Evolutionary conservation across 2,329 filamentous ascomycete species (phyloP), one percentile per base, ranked within the genome.

Genomic region (Microdochium paspali): DNA sequence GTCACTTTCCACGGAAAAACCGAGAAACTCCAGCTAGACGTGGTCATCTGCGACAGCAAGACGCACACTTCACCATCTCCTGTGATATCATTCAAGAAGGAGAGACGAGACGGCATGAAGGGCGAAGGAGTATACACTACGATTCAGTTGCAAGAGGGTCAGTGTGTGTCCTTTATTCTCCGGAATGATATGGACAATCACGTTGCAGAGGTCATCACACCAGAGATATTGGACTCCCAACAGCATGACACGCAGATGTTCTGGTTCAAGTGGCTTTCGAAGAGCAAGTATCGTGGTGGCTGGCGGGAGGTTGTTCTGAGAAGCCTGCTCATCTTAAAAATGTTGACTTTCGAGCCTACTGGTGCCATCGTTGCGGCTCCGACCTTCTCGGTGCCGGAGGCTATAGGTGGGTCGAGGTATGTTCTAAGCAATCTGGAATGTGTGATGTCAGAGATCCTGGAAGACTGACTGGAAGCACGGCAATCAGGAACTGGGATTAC

Each of bases 291-390:
- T 62, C 80, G 78, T 49, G 85, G 85, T 4, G 76, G 80, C 28
- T 90, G 85, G 77, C 73, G 82, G 46, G 84, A 89, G 61, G 80
- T 85, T 2, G 82, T 90, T 5, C 72, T 74, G 24, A 73, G 85
- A 47, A 88, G 84, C 58, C 66, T 90, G 45, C 77, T 90, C 70
- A 80, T 88, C 46, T 65, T 90, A 42, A 90, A 90, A 63, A 72
- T 90, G 65, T 71, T 90, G 55, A 89, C 85, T 0, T 90, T 83
- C 55, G 85, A 90, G 57, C 85, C 85, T 0, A 90, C 85, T 0
- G 85, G 86, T 2, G 86, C 85, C 9, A 89, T 90, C 45, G 74
- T 89, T 28, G 86, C 85, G 1, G 77, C 85, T 1, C 85, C 86
- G 0, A 90, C 85, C 0, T 90, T 90, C 57, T 88, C 85, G 0